Conservation (phyloP, 139 green algal species). For the Monoraphidium neglectum region DNA sequence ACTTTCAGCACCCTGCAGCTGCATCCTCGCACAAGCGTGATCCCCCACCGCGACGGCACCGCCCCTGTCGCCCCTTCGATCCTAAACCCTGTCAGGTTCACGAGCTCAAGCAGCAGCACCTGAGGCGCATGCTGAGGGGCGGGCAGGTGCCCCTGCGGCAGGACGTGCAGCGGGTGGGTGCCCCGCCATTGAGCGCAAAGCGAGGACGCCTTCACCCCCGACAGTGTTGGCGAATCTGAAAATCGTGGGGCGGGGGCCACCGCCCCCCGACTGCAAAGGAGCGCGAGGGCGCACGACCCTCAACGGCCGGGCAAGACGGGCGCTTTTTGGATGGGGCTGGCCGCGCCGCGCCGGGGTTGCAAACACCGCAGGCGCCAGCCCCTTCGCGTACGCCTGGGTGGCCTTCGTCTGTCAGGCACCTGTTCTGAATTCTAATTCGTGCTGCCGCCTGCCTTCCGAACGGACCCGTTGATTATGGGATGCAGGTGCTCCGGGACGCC, state of each 20-base stretch:
- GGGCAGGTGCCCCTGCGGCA: slow-evolving; percentile 12
- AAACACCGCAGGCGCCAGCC: too few relatives aligned
- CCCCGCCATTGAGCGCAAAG: not conserved
- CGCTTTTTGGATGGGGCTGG: too few relatives aligned
- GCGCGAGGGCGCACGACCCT: too few relatives aligned
- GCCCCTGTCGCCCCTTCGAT: too few relatives aligned
- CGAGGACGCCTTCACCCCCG: not conserved
- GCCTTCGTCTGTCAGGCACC: too few relatives aligned
- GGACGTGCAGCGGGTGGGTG: slow-evolving; percentile 5
- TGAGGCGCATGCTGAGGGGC: slow-evolving; percentile 9
- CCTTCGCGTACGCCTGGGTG: too few relatives aligned
- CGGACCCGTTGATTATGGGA: not conserved
- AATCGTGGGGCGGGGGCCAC: not conserved
- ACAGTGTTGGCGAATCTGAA: not conserved
- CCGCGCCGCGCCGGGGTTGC: too few relatives aligned
- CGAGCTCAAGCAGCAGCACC: slow-evolving; percentile 32
- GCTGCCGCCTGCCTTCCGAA: not conserved
- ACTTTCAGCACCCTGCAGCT: too few relatives aligned
- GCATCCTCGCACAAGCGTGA: too few relatives aligned
- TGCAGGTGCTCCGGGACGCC: not conserved
- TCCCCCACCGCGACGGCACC: too few relatives aligned
- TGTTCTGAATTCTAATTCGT: too few relatives aligned
- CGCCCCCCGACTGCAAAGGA: not conserved
- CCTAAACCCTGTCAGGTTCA: not conserved
- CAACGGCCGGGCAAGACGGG: too few relatives aligned